Evolutionary conservation across 2,329 filamentous ascomycete species (phyloP).

Genomic region (Verticillium nonalfalfae): DNA sequence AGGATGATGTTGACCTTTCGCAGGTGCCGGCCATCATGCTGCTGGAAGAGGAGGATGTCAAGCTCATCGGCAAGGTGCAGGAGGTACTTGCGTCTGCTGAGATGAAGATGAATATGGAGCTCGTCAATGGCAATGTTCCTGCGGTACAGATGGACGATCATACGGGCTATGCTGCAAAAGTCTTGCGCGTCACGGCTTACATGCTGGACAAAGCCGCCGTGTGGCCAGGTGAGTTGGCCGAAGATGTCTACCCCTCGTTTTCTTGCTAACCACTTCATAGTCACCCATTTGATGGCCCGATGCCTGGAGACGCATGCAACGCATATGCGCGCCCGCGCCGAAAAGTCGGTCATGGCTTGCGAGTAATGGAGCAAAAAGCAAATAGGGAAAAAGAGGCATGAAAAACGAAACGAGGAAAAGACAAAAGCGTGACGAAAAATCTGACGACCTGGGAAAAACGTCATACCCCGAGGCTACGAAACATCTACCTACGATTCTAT

Average conservation of each 20-base stretch:
- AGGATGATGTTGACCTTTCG: constrained; percentile 70
- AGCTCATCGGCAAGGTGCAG: constrained; percentile 75
- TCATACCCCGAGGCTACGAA: neutral
- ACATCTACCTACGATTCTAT: neutral
- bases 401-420: neutral
- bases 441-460: neutral
- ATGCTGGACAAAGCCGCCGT: constrained; percentile 85
- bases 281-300: constrained; percentile 47
- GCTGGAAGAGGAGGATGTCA: constrained; percentile 85
- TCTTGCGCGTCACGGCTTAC: constrained; percentile 76
- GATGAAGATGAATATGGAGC: constrained; percentile 63
- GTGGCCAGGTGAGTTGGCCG: constrained; percentile 69
- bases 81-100: constrained; percentile 73
- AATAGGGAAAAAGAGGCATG: neutral
- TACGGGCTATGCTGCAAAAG: constrained; percentile 76
- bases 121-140: constrained; percentile 40
- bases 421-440: neutral
- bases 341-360: constrained; percentile 40
- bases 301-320: constrained; percentile 50
- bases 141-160: constrained; percentile 51
- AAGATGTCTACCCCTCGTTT: too few relatives aligned
- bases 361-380: constrained; percentile 18
- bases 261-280: constrained; percentile 18
- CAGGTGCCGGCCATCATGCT: constrained; percentile 85
- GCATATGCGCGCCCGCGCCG: constrained; percentile 43